These are phyloP conservation scores for Scenedesmus sp. DNA, from an alignment of 163 green algal species.

Conservation along the genomic window DNA sequence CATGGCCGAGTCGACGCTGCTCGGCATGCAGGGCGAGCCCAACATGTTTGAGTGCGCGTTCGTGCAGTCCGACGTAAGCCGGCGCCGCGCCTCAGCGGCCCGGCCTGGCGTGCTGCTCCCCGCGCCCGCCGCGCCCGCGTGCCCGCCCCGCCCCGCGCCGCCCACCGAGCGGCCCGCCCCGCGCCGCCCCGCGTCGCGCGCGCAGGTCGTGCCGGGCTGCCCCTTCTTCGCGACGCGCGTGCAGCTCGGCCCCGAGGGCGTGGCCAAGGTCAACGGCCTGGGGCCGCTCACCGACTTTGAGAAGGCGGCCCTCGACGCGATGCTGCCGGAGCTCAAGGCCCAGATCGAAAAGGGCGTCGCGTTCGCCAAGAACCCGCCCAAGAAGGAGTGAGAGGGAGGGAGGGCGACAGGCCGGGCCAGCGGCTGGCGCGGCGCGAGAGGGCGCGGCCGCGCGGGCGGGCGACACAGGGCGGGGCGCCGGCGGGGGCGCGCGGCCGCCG, in stretches of 20 bases:
- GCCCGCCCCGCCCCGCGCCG: neutral
- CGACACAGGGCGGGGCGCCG: too few species aligned
- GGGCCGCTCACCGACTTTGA: slow-evolving; percentile 65
- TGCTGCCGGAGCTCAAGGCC: slow-evolving; percentile 63
- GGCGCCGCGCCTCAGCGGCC: neutral
- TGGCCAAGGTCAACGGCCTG: slow-evolving; percentile 71
- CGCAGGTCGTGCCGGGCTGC: slow-evolving; percentile 51
- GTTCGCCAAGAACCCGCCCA: slow-evolving; percentile 33
- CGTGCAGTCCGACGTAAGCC: slow-evolving; percentile 57
- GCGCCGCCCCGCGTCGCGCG: neutral
- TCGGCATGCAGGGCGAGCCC: slow-evolving; percentile 75
- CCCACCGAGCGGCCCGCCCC: neutral
- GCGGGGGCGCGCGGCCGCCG: too few species aligned
- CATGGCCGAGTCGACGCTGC: slow-evolving; percentile 86
- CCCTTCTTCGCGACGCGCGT: slow-evolving; percentile 50
- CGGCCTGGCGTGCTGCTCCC: too few species aligned
- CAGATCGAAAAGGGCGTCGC: slow-evolving; percentile 62
- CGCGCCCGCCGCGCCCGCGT: slow-evolving; percentile 44
- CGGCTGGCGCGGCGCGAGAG: too few species aligned
- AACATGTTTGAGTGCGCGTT: slow-evolving; percentile 73
- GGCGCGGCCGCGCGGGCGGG: too few species aligned
- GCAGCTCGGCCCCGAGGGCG: slow-evolving; percentile 63
- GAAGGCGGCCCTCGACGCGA: slow-evolving; percentile 59
- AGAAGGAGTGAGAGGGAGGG: slow-evolving; percentile 3
- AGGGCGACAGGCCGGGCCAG: too few species aligned